Percentiles rank a stretch among this genome's conserved stretches.
These are phyloP conservation scores for Prillingera fragicola DNA, from an alignment of 1,284 basidiomycete genomes.

Conservation along the genomic window DNA sequence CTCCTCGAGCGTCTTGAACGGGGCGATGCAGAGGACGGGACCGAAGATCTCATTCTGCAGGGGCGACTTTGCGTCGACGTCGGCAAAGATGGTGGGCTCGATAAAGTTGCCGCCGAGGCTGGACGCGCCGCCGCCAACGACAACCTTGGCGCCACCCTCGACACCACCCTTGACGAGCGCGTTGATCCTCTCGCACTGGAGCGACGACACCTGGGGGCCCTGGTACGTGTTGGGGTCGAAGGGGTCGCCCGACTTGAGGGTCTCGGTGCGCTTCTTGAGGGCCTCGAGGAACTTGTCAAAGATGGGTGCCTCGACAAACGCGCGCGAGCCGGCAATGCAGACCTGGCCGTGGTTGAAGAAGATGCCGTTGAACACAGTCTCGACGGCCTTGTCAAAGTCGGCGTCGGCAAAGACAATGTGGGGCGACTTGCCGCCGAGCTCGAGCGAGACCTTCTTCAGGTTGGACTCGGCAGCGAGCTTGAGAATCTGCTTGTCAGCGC, in stretches of 20 bases:
- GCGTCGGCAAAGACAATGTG: constrained; percentile 1
- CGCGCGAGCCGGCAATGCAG: constrained; percentile 46
- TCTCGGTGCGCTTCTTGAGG: constrained; percentile 60
- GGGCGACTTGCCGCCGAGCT: constrained; percentile 47
- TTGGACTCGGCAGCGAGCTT: background rate
- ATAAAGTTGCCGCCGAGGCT: constrained; percentile 41
- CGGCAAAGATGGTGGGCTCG: constrained; percentile 40
- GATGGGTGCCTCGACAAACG: constrained; percentile 70
- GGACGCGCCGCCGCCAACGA: constrained; percentile 60
- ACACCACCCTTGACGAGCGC: constrained; percentile 78
- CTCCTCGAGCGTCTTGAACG: constrained; percentile 61
- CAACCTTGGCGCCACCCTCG: constrained; percentile 66
- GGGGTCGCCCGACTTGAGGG: constrained; percentile 65
- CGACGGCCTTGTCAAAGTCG: background rate
- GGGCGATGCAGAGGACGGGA: constrained; percentile 64
- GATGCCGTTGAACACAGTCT: background rate
- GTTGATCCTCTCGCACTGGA: constrained; percentile 80
- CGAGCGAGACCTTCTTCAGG: constrained; percentile 42
- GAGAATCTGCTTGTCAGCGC: background rate
- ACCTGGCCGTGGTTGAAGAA: constrained; percentile 37
- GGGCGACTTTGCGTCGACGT: constrained; percentile 20
- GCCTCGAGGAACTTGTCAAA: constrained; percentile 71
- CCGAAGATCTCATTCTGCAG: constrained; percentile 36
- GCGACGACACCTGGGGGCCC: constrained; percentile 72
- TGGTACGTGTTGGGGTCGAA: constrained; percentile 65